Percentiles rank a stretch among this genome's conserved stretches.
Evolutionary conservation across 257 asterid species (phyloP).

Genomic region (Solanum ossicruentum): DNA sequence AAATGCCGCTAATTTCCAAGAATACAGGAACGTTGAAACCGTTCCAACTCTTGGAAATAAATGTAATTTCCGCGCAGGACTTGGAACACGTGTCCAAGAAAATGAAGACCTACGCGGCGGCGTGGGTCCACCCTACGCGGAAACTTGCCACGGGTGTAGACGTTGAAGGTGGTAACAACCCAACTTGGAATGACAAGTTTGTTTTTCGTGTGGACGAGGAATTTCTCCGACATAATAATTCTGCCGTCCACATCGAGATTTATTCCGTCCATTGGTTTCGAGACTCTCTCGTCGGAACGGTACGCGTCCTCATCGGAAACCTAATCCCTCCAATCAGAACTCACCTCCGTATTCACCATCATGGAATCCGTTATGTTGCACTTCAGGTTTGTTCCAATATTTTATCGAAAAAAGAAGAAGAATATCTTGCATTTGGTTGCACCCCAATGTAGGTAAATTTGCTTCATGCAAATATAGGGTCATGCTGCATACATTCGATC

Average conservation of each 20-base stretch:
- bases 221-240: slow-evolving; percentile 50
- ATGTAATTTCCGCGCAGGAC: slow-evolving; percentile 83
- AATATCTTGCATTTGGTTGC: too few relatives aligned
- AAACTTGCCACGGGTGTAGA: slow-evolving; percentile 62
- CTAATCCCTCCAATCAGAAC: slow-evolving; percentile 47
- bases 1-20: neutral
- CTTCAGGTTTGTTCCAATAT: slow-evolving; percentile 37
- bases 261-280: slow-evolving; percentile 49
- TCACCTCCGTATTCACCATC: slow-evolving; percentile 2
- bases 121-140: slow-evolving; percentile 62
- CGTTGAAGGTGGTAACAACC: slow-evolving; percentile 42
- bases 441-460: too few relatives aligned
- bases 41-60: slow-evolving; percentile 78
- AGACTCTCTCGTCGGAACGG: slow-evolving; percentile 61
- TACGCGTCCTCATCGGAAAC: slow-evolving; percentile 72
- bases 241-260: slow-evolving; percentile 71
- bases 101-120: slow-evolving; percentile 73
- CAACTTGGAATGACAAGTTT: slow-evolving; percentile 94
- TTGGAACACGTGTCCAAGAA: slow-evolving; percentile 60
- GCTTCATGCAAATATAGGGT: too few relatives aligned
- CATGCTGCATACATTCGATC: too few relatives aligned
- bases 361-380: slow-evolving; percentile 81
- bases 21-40: slow-evolving; percentile 36
- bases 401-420: too few relatives aligned
- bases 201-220: slow-evolving; percentile 89